Percentiles rank a stretch among this genome's conserved stretches.
Conservation (phyloP, 176 grass and related monocot genomes). For the Aechmea fasciata region DNA sequence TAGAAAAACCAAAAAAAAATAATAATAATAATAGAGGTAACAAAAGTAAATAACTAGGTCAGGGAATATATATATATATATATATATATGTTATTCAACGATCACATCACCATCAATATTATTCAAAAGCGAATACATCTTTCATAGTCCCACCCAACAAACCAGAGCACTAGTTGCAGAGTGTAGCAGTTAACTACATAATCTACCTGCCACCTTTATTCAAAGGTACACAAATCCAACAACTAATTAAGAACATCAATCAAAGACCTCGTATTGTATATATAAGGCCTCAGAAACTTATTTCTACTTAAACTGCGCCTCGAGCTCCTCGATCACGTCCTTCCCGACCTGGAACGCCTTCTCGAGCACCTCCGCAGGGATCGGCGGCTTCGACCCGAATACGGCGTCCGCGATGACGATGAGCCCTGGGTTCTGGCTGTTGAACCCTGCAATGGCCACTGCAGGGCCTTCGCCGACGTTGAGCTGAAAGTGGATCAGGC, state of each 20-base stretch:
- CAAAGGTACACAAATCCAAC: neutral
- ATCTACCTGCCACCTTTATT: neutral
- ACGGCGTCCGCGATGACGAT: constrained; percentile 36
- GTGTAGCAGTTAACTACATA: too few relatives aligned
- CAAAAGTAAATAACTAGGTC: too few relatives aligned
- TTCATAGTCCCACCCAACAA: too few relatives aligned
- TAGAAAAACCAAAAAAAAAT: too few relatives aligned
- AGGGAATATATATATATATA: too few relatives aligned
- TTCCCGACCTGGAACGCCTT: constrained; percentile 49
- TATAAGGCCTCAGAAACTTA: neutral
- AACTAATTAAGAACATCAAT: neutral
- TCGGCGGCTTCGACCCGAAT: constrained; percentile 40
- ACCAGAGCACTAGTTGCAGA: too few relatives aligned
- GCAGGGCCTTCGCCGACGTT: constrained; percentile 28
- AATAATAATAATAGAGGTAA: too few relatives aligned
- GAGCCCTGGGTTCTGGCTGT: constrained; percentile 39
- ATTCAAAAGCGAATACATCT: too few relatives aligned
- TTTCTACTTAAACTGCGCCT: constrained; percentile 11
- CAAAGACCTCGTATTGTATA: neutral
- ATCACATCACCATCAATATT: too few relatives aligned
- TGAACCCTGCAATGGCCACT: constrained; percentile 39
- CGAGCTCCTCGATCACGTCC: constrained; percentile 5
- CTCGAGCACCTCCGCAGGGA: constrained; percentile 46
- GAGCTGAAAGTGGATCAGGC: constrained; percentile 47
- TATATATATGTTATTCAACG: too few relatives aligned